Conservation (phyloP, 1,284 basidiomycete species). For the Apiotrichum brassicae region DNA sequence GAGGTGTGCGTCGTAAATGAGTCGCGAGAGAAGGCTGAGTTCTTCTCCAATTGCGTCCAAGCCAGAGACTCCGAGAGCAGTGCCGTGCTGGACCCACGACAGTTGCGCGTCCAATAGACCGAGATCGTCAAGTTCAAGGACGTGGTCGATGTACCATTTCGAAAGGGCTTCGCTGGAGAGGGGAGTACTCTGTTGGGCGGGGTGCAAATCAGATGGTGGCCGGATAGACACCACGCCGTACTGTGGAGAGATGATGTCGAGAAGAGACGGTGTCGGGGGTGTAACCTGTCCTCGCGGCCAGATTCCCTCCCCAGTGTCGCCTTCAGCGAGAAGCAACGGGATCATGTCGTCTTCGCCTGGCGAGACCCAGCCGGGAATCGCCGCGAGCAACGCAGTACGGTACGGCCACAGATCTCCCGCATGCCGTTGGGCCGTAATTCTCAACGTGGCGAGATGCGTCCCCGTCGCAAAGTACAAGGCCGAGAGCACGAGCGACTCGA, state of each 20-base stretch:
- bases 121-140: slow-evolving; percentile 59
- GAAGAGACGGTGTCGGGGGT: slow-evolving; percentile 1
- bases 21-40: slow-evolving; percentile 69
- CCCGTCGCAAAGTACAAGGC: slow-evolving; percentile 62
- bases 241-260: slow-evolving; percentile 7
- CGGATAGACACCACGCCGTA: slow-evolving; percentile 3
- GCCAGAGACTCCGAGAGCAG: slow-evolving; percentile 66
- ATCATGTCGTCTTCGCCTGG: slow-evolving; percentile 55
- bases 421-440: slow-evolving; percentile 58
- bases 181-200: slow-evolving; percentile 8
- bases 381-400: slow-evolving; percentile 63
- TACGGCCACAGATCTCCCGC: slow-evolving; percentile 57
- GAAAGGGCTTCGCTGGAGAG: slow-evolving; percentile 50
- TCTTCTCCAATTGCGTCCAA: slow-evolving; percentile 85
- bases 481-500: slow-evolving; percentile 54
- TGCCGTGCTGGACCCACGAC: slow-evolving; percentile 73
- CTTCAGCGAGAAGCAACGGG: slow-evolving; percentile 60
- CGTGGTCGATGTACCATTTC: slow-evolving; percentile 66
- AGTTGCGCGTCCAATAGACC: slow-evolving; percentile 75
- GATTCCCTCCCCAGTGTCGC: slow-evolving; percentile 51
- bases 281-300: slow-evolving; percentile 8
- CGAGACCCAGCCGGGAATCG: slow-evolving; percentile 64
- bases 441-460: slow-evolving; percentile 57
- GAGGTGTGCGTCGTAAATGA: slow-evolving; percentile 68
- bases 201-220: slow-evolving; percentile 12